A percentile compares a stretch with the other conserved stretches of the same genome.
phyloP scores from a whole-genome alignment of 805 yeast genomes.

The Grigorovia yakushimaensis region DNA sequence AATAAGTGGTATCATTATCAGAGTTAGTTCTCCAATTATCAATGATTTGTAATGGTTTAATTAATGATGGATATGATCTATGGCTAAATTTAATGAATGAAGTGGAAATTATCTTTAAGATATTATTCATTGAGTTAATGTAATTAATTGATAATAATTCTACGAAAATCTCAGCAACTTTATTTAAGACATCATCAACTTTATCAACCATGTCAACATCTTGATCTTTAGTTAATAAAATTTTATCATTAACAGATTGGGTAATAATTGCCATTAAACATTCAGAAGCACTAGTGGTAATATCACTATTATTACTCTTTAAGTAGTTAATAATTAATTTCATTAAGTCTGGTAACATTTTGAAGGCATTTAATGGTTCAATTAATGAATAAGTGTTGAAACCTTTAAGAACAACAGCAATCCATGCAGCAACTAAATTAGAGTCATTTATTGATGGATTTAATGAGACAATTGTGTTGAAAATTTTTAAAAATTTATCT shows the following conservation, averaged over 20 bases:
- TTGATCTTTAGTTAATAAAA: constrained; percentile 41
- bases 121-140: constrained; percentile 65
- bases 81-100: constrained; percentile 53
- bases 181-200: constrained; percentile 44
- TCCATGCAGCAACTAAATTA: constrained; percentile 88
- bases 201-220: constrained; percentile 38
- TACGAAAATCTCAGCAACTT: constrained; percentile 44
- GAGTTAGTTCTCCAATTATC: constrained; percentile 85
- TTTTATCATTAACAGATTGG: constrained; percentile 53
- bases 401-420: constrained; percentile 87
- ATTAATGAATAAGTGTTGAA: constrained; percentile 44
- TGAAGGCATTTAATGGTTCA: constrained; percentile 43
- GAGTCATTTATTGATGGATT: constrained; percentile 76
- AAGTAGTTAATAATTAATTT: constrained; percentile 54
- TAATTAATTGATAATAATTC: constrained; percentile 63
- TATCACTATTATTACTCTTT: constrained; percentile 51
- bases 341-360: constrained; percentile 48
- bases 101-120: constrained; percentile 57
- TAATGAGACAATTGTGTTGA: constrained; percentile 65
- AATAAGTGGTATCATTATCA: constrained; percentile 28
- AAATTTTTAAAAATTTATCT: constrained; percentile 52
- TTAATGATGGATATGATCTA: constrained; percentile 62
- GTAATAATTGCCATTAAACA: constrained; percentile 73
- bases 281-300: constrained; percentile 72
- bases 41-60: constrained; percentile 55